Base-by-base conservation (phyloP, 2,329 filamentous ascomycete genomes). In the Biscogniauxia marginata region DNA sequence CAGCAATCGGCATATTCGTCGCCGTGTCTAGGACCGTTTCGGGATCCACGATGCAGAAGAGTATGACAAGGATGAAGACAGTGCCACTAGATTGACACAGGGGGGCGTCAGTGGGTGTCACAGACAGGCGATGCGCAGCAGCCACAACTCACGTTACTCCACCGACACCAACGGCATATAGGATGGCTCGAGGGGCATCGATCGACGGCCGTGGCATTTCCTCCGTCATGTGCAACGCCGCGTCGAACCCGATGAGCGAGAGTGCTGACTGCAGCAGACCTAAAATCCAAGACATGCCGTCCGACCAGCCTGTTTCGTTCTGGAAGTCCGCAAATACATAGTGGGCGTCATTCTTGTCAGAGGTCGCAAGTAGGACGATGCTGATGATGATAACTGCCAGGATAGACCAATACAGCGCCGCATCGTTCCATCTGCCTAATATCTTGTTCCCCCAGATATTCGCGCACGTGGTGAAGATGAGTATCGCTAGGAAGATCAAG, bases 281-380 rank as follows among this genome's bases (percentile, higher is more conserved):
- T 1, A 80, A 64, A 13, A 79, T 72, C 78, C 78, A 81, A 0
- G 77, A 70, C 16, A 79, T 66, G 1, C 77, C 78, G 49, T 78
- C 74, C 1, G 72, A 67, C 77, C 77, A 80, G 2, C 75, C 75
- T 1, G 74, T 77, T 30, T 72, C 70, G 60, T 81, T 80, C n/a
- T 65, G 63, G 52, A 78, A 79, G 11, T 74, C 67, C 5, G 72
- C 66, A 55, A 79, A 80, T 9, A 79, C 76, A 56, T 73, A 79
- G 13, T 65, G 60, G 7, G 75, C 73, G 30, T 70, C 65, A 7
- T 75, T 76, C 48, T 81, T 78, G 46, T 61, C 56, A 1, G 71
- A 69, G 30, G 72, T 78, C 1, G 73, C 70, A 0, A 79, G 70
- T 1, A 79, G 67, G 6, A 75, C 70, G 53, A 78, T 71, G 63